Base-by-base conservation (phyloP, 345 rosid genomes). In the Linum trigynum region DNA sequence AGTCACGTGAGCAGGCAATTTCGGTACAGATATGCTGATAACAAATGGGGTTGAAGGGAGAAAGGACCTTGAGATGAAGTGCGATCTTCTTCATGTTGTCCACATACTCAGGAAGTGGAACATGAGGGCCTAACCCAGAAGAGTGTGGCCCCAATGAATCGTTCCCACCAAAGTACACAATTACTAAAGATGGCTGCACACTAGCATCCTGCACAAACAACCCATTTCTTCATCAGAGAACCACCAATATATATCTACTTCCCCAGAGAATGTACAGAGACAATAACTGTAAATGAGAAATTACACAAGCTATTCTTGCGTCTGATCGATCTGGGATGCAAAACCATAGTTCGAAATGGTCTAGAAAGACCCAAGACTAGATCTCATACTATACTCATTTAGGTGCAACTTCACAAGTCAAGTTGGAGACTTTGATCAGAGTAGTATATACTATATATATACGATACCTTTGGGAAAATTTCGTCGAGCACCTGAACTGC, bases 91-190 rank as follows among this genome's bases (percentile, higher is more conserved):
- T 80, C 96, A 89, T 89, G 81, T 95, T 89, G 38, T 89, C 87
- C 17, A 89, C 65, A 63, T 86, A 95, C 64, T 89, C 88, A 57
- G 78, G 42, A 65, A 95, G 89, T 2, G 94, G 97, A 0, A 95
- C 96, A 61, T 95, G 98, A 64, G 98, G 96, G 58, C 99, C 99
- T 10, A 91, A 76, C 70, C 94, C 96, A 74, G 96, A 86, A 55
- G 96, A 57, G 75, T 95, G 98, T 80, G 99, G 78, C 16, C 94
- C 96, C 94, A 95, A 88, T 5, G 99, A 91, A 70, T 91, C 97
- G 57, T 95, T 95, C 64, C 97, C 99, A 39, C 99, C 99, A 74
- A 95, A 89, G 76, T 95, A 95, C 14, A 88, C 97, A 71, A 95
- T 78, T 66, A 89, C 86, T 74, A 95, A 69, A 66, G 88, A 74